Conservation (phyloP, 1,284 basidiomycete species). For the Fomitopsis palustris region DNA sequence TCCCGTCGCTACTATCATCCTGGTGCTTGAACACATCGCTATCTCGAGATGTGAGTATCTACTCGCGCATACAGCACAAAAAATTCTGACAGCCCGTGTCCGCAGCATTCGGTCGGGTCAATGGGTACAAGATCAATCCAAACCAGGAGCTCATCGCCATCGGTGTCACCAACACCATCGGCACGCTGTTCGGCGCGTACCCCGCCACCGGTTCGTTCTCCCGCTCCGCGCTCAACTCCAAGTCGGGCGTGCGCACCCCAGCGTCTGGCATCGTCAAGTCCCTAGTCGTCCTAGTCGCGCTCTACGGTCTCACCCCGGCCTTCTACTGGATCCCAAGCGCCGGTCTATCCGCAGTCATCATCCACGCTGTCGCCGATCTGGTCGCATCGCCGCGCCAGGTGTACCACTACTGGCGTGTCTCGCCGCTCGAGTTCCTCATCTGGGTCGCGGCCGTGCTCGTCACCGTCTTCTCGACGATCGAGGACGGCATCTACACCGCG, state of each 20-base stretch:
- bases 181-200: conserved; percentile 87
- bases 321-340: conserved; percentile 88
- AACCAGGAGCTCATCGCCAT: conserved; percentile 98
- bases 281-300: conserved; percentile 87
- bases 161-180: conserved; percentile 90
- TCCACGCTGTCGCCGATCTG: conserved; percentile 92
- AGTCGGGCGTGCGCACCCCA: conserved; percentile 95
- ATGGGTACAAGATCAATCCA: conserved; percentile 97
- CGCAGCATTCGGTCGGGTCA: conserved; percentile 90
- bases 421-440: conserved; percentile 91
- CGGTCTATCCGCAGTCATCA: conserved; percentile 88
- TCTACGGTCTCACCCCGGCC: conserved; percentile 90
- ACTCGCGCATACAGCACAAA: neutral
- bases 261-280: conserved; percentile 87
- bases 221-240: conserved; percentile 92
- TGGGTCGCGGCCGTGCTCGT: conserved; percentile 87
- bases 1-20: conserved; percentile 91
- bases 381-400: conserved; percentile 85
- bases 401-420: conserved; percentile 93
- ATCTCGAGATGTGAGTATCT: conserved; percentile 78
- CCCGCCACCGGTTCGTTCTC: conserved; percentile 98
- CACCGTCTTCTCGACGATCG: conserved; percentile 86
- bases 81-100: conserved; percentile 1
- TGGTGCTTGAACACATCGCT: conserved; percentile 95
- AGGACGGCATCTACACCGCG: conserved; percentile 94